Conservation (phyloP, 495 filamentous ascomycete genomes). For the Neurospora cerealis region DNA sequence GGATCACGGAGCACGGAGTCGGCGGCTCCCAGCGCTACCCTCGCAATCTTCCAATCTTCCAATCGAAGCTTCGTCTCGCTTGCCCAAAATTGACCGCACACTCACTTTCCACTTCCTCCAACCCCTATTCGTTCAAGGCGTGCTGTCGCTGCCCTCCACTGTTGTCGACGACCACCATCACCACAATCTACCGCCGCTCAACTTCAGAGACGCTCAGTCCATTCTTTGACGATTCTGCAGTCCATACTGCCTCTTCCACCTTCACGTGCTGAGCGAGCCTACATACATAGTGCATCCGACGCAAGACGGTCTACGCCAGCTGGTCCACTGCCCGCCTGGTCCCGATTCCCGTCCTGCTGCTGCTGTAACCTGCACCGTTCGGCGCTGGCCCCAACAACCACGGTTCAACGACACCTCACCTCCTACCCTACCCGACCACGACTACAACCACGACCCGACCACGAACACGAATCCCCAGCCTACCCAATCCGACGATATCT, state of each 20-base stretch:
- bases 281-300: background rate
- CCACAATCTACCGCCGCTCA: background rate
- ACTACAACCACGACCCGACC: background rate
- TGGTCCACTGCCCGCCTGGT: background rate
- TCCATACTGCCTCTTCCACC: background rate
- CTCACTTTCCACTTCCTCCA: background rate
- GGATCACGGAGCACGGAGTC: background rate
- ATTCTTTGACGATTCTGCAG: background rate
- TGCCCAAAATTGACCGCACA: background rate
- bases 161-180: background rate
- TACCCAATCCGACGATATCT: background rate
- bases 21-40: background rate
- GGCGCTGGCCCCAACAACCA: background rate
- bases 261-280: background rate
- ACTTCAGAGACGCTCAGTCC: background rate
- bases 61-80: background rate
- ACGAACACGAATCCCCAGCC: background rate
- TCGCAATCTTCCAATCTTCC: background rate
- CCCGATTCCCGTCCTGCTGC: background rate
- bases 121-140: background rate
- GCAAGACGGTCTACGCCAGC: background rate
- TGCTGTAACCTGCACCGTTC: background rate
- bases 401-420: background rate
- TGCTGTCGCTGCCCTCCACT: background rate
- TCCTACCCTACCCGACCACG: background rate